Evolutionary conservation across 2,329 filamentous ascomycete genomes (phyloP).

Genomic region (Colletotrichum viniferum): DNA sequence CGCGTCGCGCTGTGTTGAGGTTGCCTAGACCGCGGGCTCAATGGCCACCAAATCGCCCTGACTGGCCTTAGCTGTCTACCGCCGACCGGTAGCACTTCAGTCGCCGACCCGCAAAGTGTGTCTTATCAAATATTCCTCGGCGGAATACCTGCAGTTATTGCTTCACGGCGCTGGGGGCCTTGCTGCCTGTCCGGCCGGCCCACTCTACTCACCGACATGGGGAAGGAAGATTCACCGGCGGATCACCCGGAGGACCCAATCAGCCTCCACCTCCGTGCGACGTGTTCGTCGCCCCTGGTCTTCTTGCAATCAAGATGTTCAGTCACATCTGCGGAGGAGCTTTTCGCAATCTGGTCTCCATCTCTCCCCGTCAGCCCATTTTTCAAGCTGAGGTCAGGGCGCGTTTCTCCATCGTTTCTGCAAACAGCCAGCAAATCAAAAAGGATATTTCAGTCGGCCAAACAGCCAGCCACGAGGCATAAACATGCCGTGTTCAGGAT

Average conservation of each 20-base stretch:
- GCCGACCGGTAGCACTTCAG: not conserved
- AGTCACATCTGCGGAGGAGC: not conserved
- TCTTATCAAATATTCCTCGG: not conserved
- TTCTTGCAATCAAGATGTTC: not conserved
- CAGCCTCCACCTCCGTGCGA: not conserved
- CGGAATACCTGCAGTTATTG: not conserved
- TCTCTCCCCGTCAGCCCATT: conserved; percentile 6
- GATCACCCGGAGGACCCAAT: not conserved
- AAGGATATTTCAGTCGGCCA: not conserved
- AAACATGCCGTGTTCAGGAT: not conserved
- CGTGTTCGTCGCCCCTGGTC: not conserved
- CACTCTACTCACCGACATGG: not conserved
- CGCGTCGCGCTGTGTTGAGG: not conserved
- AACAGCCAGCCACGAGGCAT: not conserved
- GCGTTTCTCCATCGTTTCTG: conserved; percentile 6
- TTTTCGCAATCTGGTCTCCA: not conserved
- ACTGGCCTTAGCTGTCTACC: not conserved
- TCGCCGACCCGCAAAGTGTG: not conserved
- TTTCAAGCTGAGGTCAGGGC: conserved; percentile 17
- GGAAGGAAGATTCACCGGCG: not conserved
- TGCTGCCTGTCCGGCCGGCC: not conserved
- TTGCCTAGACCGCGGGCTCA: not conserved
- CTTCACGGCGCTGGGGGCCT: not conserved
- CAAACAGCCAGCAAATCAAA: not conserved
- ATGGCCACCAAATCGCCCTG: accelerated